Evolutionary conservation across 2,329 filamentous ascomycete genomes (phyloP).

Genomic region (Aspergillus novofumigatus): DNA sequence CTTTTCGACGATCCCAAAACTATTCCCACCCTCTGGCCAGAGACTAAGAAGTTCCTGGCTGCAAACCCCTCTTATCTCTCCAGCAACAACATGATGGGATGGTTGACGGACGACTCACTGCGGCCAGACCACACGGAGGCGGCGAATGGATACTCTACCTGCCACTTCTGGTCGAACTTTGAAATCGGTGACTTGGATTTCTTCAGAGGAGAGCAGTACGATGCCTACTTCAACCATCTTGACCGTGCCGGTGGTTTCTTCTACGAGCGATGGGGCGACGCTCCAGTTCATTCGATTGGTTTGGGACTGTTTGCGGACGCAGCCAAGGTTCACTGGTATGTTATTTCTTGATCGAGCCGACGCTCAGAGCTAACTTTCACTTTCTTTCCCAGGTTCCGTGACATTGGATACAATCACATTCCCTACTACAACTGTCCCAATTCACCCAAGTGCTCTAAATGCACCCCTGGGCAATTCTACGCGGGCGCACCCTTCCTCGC

Average conservation of each 20-base stretch:
- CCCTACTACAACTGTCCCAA: conserved; percentile 99
- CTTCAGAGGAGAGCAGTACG: conserved; percentile 84
- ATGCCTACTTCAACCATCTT: conserved; percentile 93
- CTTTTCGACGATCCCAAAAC: conserved; percentile 88
- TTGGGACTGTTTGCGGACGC: conserved; percentile 88
- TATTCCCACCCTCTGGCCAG: conserved; percentile 88
- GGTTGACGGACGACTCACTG: conserved; percentile 73
- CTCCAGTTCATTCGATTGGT: conserved; percentile 91
- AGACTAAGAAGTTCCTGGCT: conserved; percentile 84
- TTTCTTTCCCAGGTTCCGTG: conserved; percentile 74
- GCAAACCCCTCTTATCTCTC: conserved; percentile 78
- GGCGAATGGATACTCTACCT: conserved; percentile 93
- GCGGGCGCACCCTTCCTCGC: conserved; percentile 82
- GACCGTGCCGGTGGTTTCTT: conserved; percentile 95
- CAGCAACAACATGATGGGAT: conserved; percentile 78
- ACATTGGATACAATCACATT: conserved; percentile 97
- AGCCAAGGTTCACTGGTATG: conserved; percentile 87
- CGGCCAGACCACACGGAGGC: conserved; percentile 74
- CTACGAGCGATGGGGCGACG: conserved; percentile 98
- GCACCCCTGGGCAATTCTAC: conserved; percentile 79
- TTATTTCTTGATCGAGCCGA: conserved; percentile 12
- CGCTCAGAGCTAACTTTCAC: neutral
- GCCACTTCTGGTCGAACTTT: conserved; percentile 99
- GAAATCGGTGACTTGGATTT: conserved; percentile 92
- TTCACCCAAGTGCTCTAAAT: conserved; percentile 86